These are phyloP conservation scores for Coemansia sp. DNA, from an alignment of 192 early-diverging fungal species.

Conservation along the genomic window DNA sequence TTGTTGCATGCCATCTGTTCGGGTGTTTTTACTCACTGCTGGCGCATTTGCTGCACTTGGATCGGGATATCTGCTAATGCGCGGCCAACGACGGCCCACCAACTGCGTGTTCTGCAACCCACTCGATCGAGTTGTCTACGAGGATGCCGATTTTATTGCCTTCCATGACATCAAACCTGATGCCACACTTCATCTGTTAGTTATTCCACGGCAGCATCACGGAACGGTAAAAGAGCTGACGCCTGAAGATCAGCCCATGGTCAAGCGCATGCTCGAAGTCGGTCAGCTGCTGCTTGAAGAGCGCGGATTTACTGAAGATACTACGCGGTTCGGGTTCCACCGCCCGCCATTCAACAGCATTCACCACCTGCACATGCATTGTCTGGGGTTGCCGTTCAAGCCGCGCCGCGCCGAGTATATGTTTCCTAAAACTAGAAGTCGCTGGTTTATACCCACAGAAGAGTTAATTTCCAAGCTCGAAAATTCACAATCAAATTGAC, in stretches of 20 bases:
- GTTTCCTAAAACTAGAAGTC: slow-evolving; percentile 28
- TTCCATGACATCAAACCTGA: slow-evolving; percentile 54
- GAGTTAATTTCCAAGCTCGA: slow-evolving; percentile 21
- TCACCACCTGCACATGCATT: slow-evolving; percentile 56
- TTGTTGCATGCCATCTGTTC: slow-evolving; percentile 10
- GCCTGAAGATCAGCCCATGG: slow-evolving; percentile 23
- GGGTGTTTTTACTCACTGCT: slow-evolving; percentile 4
- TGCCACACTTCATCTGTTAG: slow-evolving; percentile 39
- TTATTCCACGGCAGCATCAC: slow-evolving; percentile 40
- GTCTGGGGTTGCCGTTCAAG: slow-evolving; percentile 48
- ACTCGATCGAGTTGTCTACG: slow-evolving; percentile 37
- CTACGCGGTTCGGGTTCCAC: slow-evolving; percentile 48
- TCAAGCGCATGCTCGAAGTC: slow-evolving; percentile 38
- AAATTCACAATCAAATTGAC: not conserved
- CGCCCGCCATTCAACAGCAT: slow-evolving; percentile 52
- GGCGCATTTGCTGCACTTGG: slow-evolving; percentile 11
- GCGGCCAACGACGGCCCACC: slow-evolving; percentile 38
- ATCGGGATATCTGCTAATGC: slow-evolving; percentile 27
- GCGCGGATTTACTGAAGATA: slow-evolving; percentile 25
- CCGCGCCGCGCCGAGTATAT: slow-evolving; percentile 26
- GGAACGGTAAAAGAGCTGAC: slow-evolving; percentile 46
- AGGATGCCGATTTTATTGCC: slow-evolving; percentile 33
- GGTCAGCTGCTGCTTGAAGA: slow-evolving; percentile 34
- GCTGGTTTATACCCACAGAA: slow-evolving; percentile 27
- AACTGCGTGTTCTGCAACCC: slow-evolving; percentile 46